These are phyloP conservation scores for Hanseniaspora mollemarum DNA, from an alignment of 805 yeast genomes.

Conservation along the genomic window DNA sequence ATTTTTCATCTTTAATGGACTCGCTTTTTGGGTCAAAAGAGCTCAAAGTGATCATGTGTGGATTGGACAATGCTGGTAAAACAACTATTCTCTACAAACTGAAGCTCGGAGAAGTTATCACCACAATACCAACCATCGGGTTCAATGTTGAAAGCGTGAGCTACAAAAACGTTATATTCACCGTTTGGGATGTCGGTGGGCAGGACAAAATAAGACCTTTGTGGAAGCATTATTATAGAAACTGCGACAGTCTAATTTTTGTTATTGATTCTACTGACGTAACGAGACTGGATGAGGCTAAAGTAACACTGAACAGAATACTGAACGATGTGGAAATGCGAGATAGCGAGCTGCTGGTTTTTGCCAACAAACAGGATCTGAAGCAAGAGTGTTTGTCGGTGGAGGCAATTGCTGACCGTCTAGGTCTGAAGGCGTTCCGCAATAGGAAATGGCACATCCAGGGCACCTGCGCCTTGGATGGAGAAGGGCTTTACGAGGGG, in stretches of 20 bases:
- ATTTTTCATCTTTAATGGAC: conserved; percentile 73
- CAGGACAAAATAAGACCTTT: conserved; percentile 89
- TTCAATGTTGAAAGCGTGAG: conserved; percentile 86
- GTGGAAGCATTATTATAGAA: conserved; percentile 93
- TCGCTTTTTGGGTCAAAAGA: conserved; percentile 87
- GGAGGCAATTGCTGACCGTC: conserved; percentile 82
- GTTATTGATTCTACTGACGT: conserved; percentile 90
- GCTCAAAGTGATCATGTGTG: conserved; percentile 88
- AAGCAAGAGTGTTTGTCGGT: conserved; percentile 82
- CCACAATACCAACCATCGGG: conserved; percentile 83
- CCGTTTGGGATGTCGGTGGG: conserved; percentile 97
- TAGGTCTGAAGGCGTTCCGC: conserved; percentile 80
- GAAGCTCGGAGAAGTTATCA: conserved; percentile 78
- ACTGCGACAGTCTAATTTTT: conserved; percentile 86
- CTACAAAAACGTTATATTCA: conserved; percentile 79
- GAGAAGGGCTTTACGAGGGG: conserved; percentile 89
- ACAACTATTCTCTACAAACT: conserved; percentile 81
- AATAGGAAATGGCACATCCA: conserved; percentile 95
- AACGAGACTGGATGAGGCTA: conserved; percentile 84
- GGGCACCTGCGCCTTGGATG: conserved; percentile 90
- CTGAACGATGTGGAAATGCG: conserved; percentile 87
- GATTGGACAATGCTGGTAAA: conserved; percentile 88
- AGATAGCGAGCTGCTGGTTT: conserved; percentile 76
- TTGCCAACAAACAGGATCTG: conserved; percentile 90
- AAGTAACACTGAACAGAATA: conserved; percentile 89